Percentiles rank a stretch among this genome's conserved stretches.
Evolutionary conservation across 2,329 filamentous ascomycete genomes (phyloP).

Genomic region (Fusarium chaquense): DNA sequence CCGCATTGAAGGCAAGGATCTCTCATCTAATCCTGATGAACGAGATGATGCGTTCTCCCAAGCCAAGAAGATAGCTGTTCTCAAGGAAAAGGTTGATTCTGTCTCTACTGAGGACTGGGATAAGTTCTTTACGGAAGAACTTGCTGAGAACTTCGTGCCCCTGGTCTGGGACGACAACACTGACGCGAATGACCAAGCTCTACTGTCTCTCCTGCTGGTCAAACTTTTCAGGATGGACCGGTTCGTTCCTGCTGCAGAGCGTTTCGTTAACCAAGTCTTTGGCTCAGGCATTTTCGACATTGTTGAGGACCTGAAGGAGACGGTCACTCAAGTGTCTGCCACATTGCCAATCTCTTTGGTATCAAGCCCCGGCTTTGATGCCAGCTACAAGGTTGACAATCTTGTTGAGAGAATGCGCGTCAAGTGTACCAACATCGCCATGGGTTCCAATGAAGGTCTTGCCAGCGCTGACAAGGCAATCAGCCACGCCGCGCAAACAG

Average conservation of each 20-base stretch:
- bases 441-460: constrained; percentile 96
- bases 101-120: constrained; percentile 78
- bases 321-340: constrained; percentile 85
- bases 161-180: constrained; percentile 74
- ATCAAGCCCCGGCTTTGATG: constrained; percentile 96
- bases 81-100: constrained; percentile 78
- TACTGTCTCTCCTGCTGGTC: constrained; percentile 87
- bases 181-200: constrained; percentile 77
- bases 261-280: constrained; percentile 89
- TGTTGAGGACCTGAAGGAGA: constrained; percentile 85
- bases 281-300: constrained; percentile 85
- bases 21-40: constrained; percentile 75
- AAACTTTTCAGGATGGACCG: constrained; percentile 96
- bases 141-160: constrained; percentile 87
- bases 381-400: constrained; percentile 98
- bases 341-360: constrained; percentile 90
- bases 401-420: constrained; percentile 86
- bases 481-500: constrained; percentile 88
- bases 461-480: constrained; percentile 96
- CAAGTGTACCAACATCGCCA: constrained; percentile 95
- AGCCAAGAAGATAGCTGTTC: constrained; percentile 75
- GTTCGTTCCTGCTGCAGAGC: constrained; percentile 91
- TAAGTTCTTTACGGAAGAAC: constrained; percentile 84
- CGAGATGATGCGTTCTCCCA: constrained; percentile 76
- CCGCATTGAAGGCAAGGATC: constrained; percentile 78